Conservation (phyloP, 805 yeast genomes). For the Saccharomycopsis fibuligera region DNA sequence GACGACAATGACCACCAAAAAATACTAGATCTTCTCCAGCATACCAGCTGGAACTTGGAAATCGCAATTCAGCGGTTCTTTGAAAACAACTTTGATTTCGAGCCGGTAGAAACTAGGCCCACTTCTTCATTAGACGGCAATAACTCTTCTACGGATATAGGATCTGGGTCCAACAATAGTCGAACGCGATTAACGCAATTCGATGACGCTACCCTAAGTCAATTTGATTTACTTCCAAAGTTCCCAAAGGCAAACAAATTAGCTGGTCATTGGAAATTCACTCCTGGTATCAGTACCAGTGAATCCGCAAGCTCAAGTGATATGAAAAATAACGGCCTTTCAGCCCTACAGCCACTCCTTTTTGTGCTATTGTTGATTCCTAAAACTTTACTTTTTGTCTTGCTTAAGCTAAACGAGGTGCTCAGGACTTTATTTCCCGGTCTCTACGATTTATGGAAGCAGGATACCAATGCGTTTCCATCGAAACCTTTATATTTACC, state of each 20-base stretch:
- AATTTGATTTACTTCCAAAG: slow-evolving; percentile 28
- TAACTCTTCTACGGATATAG: not conserved
- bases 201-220: slow-evolving; percentile 3
- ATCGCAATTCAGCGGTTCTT: slow-evolving; percentile 43
- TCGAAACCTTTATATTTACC: slow-evolving; percentile 14
- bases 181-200: not conserved
- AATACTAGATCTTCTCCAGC: slow-evolving; percentile 32
- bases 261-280: slow-evolving; percentile 32
- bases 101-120: not conserved
- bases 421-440: slow-evolving; percentile 33
- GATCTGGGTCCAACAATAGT: not conserved
- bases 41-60: slow-evolving; percentile 44
- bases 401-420: slow-evolving; percentile 34
- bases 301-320: slow-evolving; percentile 14
- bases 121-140: not conserved
- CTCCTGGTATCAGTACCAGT: slow-evolving; percentile 18
- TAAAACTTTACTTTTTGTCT: slow-evolving; percentile 37
- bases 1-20: slow-evolving; percentile 33
- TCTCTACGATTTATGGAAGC: slow-evolving; percentile 14
- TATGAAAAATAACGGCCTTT: slow-evolving; percentile 15
- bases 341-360: slow-evolving; percentile 36
- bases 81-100: slow-evolving; percentile 33
- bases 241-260: slow-evolving; percentile 33
- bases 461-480: slow-evolving; percentile 7
- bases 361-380: slow-evolving; percentile 53